A percentile compares a stretch with the other conserved stretches of the same genome.
These are phyloP conservation scores for Collybia nuda DNA, from an alignment of 768 basidiomycete species.

Conservation along the genomic window DNA sequence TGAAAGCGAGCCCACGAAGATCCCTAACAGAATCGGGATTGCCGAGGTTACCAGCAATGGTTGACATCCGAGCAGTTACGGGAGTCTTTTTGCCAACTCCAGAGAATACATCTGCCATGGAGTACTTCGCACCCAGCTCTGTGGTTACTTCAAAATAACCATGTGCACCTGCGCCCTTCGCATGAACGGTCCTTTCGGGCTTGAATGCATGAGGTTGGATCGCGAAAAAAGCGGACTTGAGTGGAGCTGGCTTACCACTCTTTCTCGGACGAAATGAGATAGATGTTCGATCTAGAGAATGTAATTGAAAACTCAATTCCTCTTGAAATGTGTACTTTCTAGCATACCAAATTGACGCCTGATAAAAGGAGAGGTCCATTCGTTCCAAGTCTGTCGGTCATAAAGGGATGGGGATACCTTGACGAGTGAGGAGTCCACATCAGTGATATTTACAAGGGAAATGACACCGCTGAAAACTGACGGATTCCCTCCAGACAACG, in stretches of 20 bases:
- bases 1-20: slow-evolving; percentile 52
- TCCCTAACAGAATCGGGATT: slow-evolving; percentile 49
- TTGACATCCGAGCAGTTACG: slow-evolving; percentile 28
- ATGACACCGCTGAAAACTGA: too few relatives aligned
- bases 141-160: slow-evolving; percentile 56
- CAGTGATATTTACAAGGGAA: too few relatives aligned
- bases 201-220: not conserved
- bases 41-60: slow-evolving; percentile 53
- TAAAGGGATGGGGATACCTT: slow-evolving; percentile 11
- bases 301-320: not conserved
- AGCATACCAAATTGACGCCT: slow-evolving; percentile 12
- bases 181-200: slow-evolving; percentile 34
- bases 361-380: slow-evolving; percentile 12
- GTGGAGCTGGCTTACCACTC: slow-evolving; percentile 8
- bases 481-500: too few relatives aligned
- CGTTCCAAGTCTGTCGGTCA: slow-evolving; percentile 10
- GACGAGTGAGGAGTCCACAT: not conserved
- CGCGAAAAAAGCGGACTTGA: not conserved
- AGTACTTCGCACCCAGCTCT: slow-evolving; percentile 32
- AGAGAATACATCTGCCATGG: slow-evolving; percentile 30
- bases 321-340: not conserved
- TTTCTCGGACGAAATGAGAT: slow-evolving; percentile 17
- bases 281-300: slow-evolving; percentile 11
- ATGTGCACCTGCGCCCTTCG: slow-evolving; percentile 43
- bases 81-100: slow-evolving; percentile 27